Conservation (phyloP, 495 filamentous ascomycete genomes). For the Annulohypoxylon bovei region DNA sequence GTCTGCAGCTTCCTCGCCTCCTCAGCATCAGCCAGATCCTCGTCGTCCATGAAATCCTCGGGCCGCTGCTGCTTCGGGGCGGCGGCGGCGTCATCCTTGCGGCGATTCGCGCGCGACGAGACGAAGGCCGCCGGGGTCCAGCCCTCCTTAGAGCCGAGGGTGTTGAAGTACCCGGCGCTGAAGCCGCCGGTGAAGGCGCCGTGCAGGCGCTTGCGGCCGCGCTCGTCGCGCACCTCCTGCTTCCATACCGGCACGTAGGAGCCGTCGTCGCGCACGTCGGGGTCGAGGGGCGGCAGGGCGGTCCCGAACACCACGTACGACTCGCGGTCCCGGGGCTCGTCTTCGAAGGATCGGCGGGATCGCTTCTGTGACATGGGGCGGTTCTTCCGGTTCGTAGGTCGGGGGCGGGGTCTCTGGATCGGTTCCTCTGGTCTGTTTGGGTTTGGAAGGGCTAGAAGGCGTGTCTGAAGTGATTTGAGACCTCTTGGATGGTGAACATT, state of each 20-base stretch:
- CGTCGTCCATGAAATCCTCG: conserved; percentile 99
- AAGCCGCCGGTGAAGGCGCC: conserved; percentile 97
- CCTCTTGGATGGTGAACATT: not conserved
- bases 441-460: not conserved
- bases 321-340: conserved; percentile 75
- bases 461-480: not conserved
- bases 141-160: conserved; percentile 97
- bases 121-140: conserved; percentile 94
- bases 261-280: conserved; percentile 85
- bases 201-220: conserved; percentile 89
- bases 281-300: conserved; percentile 81
- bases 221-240: conserved; percentile 95
- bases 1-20: conserved; percentile 80
- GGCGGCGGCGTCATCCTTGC: conserved; percentile 67
- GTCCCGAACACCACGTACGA: conserved; percentile 88
- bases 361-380: conserved; percentile 80
- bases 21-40: conserved; percentile 88
- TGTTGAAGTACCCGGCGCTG: conserved; percentile 98
- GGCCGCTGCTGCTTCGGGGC: conserved; percentile 67
- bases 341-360: conserved; percentile 78
- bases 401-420: not conserved
- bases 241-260: conserved; percentile 96
- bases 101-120: conserved; percentile 83
- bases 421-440: not conserved
- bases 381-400: not conserved